phyloP scores from a whole-genome alignment of 495 filamentous ascomycete genomes.

The Hyaloscypha hepaticicola region DNA sequence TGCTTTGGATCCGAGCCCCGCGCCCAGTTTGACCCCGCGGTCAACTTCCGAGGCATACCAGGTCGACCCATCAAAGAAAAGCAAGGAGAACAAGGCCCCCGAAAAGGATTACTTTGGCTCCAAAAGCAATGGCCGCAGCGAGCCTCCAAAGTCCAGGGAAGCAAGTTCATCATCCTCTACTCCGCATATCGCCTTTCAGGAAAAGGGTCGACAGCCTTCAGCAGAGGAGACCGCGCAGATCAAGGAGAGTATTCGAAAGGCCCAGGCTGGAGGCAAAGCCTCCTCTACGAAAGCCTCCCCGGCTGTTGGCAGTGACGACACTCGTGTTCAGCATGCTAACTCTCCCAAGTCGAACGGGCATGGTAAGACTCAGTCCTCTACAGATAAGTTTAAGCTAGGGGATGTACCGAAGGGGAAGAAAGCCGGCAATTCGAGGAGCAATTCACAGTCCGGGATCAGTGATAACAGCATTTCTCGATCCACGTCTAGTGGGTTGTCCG shows the following conservation, averaged over 20 bases:
- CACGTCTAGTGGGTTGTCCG: slow-evolving; percentile 15
- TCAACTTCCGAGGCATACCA: slow-evolving; percentile 51
- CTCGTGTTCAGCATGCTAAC: slow-evolving; percentile 37
- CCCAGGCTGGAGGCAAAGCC: slow-evolving; percentile 41
- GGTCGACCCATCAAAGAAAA: slow-evolving; percentile 38
- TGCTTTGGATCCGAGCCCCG: slow-evolving; percentile 79
- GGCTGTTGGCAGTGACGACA: slow-evolving; percentile 39
- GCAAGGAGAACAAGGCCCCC: slow-evolving; percentile 38
- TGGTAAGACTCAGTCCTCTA: slow-evolving; percentile 28
- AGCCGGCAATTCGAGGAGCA: slow-evolving; percentile 57
- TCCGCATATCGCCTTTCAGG: slow-evolving; percentile 90
- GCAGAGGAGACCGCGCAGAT: slow-evolving; percentile 45
- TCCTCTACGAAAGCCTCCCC: slow-evolving; percentile 41
- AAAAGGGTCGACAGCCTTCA: slow-evolving; percentile 68
- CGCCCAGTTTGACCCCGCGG: slow-evolving; percentile 58
- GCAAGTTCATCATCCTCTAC: slow-evolving; percentile 52
- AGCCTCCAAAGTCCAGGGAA: slow-evolving; percentile 32
- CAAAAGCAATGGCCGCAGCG: slow-evolving; percentile 30
- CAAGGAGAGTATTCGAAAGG: slow-evolving; percentile 34
- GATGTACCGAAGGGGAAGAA: slow-evolving; percentile 71
- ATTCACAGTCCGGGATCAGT: slow-evolving; percentile 54
- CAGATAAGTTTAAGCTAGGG: slow-evolving; percentile 69
- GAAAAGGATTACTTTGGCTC: slow-evolving; percentile 51
- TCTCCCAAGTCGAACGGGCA: slow-evolving; percentile 26
- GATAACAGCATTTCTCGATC: slow-evolving; percentile 17